Conservation (phyloP, 169 alveolate genomes). For the Cryptosporidium canis region DNA sequence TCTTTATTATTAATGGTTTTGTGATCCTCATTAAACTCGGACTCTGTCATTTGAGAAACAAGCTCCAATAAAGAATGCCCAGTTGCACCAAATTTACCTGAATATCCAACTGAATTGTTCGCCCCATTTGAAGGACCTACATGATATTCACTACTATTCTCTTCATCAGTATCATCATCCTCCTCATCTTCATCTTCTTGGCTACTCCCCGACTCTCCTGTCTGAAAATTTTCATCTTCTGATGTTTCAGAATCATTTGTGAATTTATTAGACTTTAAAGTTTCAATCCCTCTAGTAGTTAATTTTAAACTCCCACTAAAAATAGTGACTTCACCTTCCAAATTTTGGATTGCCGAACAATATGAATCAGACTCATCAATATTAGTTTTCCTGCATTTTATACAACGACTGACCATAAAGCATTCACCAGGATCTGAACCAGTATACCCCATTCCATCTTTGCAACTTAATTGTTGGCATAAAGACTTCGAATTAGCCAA, state of each 20-base stretch:
- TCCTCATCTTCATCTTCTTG: conserved; percentile 26
- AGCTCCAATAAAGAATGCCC: conserved; percentile 26
- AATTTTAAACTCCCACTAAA: conserved; percentile 10
- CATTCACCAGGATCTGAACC: conserved; percentile 35
- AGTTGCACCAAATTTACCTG: not conserved
- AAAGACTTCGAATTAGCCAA: not conserved
- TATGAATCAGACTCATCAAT: not conserved
- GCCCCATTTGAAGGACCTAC: not conserved
- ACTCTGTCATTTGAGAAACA: conserved; percentile 18
- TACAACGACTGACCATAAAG: conserved; percentile 33
- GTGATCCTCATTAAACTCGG: conserved; percentile 10
- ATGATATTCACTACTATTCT: not conserved
- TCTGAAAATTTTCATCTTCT: not conserved
- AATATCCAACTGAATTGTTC: not conserved
- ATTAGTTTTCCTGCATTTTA: not conserved
- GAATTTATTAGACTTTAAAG: not conserved
- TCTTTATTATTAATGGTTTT: not conserved
- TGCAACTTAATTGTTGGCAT: conserved; percentile 25
- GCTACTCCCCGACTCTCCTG: not conserved
- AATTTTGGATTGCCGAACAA: conserved; percentile 21
- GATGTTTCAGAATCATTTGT: not conserved
- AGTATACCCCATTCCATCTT: conserved; percentile 9
- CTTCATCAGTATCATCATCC: not conserved
- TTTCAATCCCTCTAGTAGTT: not conserved
- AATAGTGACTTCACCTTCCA: not conserved